Conservation (phyloP, 2,329 filamentous ascomycete genomes). For the Arthrobotrys entomopaga region DNA sequence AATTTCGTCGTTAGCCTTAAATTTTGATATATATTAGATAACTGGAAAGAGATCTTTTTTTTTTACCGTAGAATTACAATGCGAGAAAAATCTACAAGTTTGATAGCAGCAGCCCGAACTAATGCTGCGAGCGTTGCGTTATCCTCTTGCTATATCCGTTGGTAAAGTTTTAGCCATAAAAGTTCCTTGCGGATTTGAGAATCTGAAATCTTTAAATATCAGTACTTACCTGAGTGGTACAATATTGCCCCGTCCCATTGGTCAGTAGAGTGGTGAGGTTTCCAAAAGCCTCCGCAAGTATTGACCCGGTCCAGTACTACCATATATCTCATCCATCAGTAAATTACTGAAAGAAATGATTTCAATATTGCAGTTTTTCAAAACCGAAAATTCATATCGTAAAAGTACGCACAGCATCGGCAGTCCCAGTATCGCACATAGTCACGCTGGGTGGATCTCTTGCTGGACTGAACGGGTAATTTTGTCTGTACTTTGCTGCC, state of each 20-base stretch:
- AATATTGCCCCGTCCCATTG: constrained; percentile 75
- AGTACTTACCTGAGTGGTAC: constrained; percentile 66
- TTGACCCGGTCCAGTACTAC: constrained; percentile 71
- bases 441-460: constrained; percentile 58
- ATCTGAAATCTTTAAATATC: no score
- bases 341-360: no score
- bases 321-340: background rate
- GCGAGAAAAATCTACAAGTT: constrained; percentile 72
- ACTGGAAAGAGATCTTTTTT: constrained; percentile 59
- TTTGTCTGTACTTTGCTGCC: constrained; percentile 68
- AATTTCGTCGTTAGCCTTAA: background rate
- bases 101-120: constrained; percentile 69
- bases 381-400: no score
- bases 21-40: constrained; percentile 21
- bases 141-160: constrained; percentile 64
- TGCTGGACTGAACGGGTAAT: constrained; percentile 65
- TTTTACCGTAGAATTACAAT: constrained; percentile 73
- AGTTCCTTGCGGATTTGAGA: no score
- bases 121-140: constrained; percentile 75
- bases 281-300: constrained; percentile 73
- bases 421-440: constrained; percentile 73
- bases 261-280: constrained; percentile 73
- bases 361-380: no score
- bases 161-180: no score
- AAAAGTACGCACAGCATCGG: constrained; percentile 66